Base-by-base conservation (phyloP, 345 rosid genomes). In the Brassica rapa region DNA sequence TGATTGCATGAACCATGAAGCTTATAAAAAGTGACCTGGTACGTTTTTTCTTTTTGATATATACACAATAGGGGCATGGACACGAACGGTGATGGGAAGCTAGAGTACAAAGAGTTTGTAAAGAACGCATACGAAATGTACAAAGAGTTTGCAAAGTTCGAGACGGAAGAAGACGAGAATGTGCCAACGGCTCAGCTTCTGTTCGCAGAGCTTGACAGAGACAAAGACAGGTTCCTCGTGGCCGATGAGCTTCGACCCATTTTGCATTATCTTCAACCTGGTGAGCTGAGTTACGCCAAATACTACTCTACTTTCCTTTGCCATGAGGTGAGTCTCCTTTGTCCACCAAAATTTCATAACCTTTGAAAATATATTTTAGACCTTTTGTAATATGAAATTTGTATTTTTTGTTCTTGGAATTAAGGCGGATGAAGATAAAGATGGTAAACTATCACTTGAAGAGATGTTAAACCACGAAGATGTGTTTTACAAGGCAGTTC, bases 361-460 rank as follows among this genome's bases (percentile, higher is more conserved):
- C 10, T 53, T 53, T 39, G 25, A 39, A 65, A 8, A 65, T 32
- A 15, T 5, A 15, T 23, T 15, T n/a, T 63, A 32, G 33, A 32
- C 67, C 10, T 29, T 30, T 62, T 7, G 4, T 10, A 62, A 30
- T 62, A 62, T n/a, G 24, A 62, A 7, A 62, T 30, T 29, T 55
- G 30, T 21, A 2, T 49, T 25, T 16, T 11, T 33, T 3, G 3
- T 19, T 56, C 1, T 29, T 11, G 3, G 16, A 72, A 19, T 19
- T 19, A 19, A 90, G 97, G 89, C 89, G 1, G 97, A 92, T 77
- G 93, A 86, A 41, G 72, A 88, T 74, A 76, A 73, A 76, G 93
- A 90, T 80, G 89, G 88, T 16, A 67, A 79, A 8, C 68, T 90
- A 79, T 80, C 86, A 12, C 81, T 92, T 12, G 82, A 82, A 10